Base-by-base conservation (phyloP, 2,329 filamentous ascomycete genomes). In the Botrytis paeoniae region DNA sequence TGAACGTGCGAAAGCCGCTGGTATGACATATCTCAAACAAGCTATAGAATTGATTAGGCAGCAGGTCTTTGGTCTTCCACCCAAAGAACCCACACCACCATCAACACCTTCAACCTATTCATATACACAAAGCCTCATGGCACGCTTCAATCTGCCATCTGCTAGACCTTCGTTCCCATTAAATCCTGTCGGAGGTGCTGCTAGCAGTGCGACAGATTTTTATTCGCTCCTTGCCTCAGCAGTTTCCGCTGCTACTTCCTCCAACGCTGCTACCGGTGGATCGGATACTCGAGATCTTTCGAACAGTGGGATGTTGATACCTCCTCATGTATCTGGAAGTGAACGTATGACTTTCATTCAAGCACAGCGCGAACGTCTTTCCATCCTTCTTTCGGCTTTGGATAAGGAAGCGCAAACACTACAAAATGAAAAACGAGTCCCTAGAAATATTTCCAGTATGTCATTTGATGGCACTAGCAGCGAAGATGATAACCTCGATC, bases 121-220 rank as follows among this genome's bases (percentile, higher is more conserved):
- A 77, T 98, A 97, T 81, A 94, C 93, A 3, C 93, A 97, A 82
- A 88, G 87, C 59, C 87, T 98, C 54, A 90, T 98, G 74, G 92
- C 93, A 61, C 89, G 95, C 75, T 98, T 98, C 85, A 93, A 90
- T 81, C 88, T 98, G 78, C 94, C 95, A 20, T 84, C 88, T 57
- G 90, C 92, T 6, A 83, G 90, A 70, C 88, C 89, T 81, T 83
- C 86, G 64, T 83, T 83, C 69, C 77, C 77, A 73, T 71, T 75
- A 5, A 75, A 72, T 57, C 73, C 75, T 41, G 71, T 75, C 77
- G 64, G 83, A 78, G 75, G 84, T 74, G 76, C 86, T 76, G 83
- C 85, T 72, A 81, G 83, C 74, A 80, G 83, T 1, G 85, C 85
- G 18, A 82, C 83, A 65, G 94, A 97, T 79, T 90, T 97, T 80